A percentile compares a stretch with the other conserved stretches of the same genome.
Evolutionary conservation across 208 protist genomes (phyloP).

Genomic region (Acanthamoeba lenticulata): DNA sequence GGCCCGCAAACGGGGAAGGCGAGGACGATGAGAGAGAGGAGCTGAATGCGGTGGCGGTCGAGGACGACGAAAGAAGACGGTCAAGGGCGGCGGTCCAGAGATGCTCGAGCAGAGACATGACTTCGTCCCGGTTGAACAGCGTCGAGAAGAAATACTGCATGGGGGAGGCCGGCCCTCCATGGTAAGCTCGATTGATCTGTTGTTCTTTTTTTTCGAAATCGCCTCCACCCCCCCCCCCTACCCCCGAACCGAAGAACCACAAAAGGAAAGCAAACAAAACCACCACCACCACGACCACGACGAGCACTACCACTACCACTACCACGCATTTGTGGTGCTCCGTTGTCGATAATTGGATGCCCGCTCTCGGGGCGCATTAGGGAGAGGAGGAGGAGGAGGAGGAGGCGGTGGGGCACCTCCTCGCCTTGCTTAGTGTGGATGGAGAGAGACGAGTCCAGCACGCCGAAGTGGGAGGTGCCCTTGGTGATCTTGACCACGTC

Average conservation of each 20-base stretch:
- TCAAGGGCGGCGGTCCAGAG: neutral
- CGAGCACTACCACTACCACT: too few relatives aligned
- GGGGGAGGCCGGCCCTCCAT: too few relatives aligned
- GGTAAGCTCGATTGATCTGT: too few relatives aligned
- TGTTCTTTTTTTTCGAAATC: too few relatives aligned
- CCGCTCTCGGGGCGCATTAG: neutral
- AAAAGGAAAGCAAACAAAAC: too few relatives aligned
- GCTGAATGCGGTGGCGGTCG: neutral
- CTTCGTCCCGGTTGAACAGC: neutral
- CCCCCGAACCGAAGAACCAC: too few relatives aligned
- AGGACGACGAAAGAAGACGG: neutral
- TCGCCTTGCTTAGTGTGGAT: constrained; percentile 1
- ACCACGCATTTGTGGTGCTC: too few relatives aligned
- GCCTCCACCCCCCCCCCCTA: too few relatives aligned
- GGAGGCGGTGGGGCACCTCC: neutral
- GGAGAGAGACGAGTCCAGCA: constrained; percentile 7
- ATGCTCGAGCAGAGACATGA: neutral
- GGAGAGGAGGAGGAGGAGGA: neutral
- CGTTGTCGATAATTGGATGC: too few relatives aligned
- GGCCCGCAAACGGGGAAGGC: neutral
- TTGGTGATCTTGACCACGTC: constrained; percentile 11
- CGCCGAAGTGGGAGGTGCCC: neutral
- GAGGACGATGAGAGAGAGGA: neutral
- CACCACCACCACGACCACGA: too few relatives aligned
- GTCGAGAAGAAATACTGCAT: constrained; percentile 32